Evolutionary conservation across 192 early-diverging fungal genomes (phyloP).

Genomic region (Backusella australiensis): DNA sequence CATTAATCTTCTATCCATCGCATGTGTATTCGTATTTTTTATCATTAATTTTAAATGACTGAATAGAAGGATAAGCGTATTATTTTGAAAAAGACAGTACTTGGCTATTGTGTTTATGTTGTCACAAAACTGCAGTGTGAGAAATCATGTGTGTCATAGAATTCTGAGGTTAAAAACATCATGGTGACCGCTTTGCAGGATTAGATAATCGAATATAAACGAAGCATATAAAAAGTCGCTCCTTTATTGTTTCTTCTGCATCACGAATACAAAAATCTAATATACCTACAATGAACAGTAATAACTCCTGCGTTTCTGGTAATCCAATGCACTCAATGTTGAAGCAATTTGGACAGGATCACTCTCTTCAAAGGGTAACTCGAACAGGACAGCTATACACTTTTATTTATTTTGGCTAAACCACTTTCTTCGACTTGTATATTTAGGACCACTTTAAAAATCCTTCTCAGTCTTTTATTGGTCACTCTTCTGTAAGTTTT

Average conservation of each 20-base stretch:
- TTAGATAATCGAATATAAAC: background rate
- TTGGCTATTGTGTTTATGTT: background rate
- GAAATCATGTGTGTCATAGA: background rate
- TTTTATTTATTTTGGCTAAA: background rate
- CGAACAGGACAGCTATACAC: too few species aligned
- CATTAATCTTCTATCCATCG: background rate
- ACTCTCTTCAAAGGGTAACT: constrained; percentile 69
- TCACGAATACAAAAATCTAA: background rate
- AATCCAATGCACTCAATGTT: constrained; percentile 75
- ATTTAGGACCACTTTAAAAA: constrained; percentile 24
- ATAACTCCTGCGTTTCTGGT: constrained; percentile 63
- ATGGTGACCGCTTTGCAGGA: background rate
- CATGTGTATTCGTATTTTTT: background rate
- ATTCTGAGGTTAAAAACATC: background rate
- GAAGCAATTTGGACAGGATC: constrained; percentile 78
- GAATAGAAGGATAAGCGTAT: background rate
- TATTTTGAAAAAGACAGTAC: background rate
- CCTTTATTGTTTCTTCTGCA: background rate
- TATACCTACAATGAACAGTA: constrained; percentile 28
- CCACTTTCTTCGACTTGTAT: background rate
- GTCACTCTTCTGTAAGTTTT: background rate
- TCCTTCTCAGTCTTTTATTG: constrained; percentile 1
- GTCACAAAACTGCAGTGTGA: background rate
- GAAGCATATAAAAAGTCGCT: background rate
- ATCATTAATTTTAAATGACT: background rate